These are phyloP conservation scores for Myrica gale DNA, from an alignment of 306 rosid genomes.

Conservation along the genomic window DNA sequence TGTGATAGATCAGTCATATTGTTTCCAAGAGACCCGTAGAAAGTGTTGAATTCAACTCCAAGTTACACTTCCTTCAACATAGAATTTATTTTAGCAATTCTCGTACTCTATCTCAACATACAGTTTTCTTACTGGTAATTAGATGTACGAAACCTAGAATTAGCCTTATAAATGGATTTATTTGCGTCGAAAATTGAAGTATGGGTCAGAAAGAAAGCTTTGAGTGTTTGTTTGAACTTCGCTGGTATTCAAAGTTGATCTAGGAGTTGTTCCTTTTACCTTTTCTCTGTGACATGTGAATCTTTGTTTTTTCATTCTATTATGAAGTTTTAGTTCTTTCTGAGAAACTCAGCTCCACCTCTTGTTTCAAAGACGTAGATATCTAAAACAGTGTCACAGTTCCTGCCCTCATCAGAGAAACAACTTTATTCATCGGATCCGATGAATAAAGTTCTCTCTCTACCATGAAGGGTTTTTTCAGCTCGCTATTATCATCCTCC, in stretches of 20 bases:
- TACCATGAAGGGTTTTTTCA: slow-evolving; percentile 40
- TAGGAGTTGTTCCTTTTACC: no score
- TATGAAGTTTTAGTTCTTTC: neutral
- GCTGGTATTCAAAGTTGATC: neutral
- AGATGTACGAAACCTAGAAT: neutral
- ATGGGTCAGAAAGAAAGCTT: slow-evolving; percentile 16
- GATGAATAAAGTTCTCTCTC: slow-evolving; percentile 31
- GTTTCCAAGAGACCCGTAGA: slow-evolving; percentile 16
- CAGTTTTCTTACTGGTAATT: neutral
- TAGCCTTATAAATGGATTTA: neutral
- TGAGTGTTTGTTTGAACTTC: slow-evolving; percentile 41
- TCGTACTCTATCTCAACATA: neutral
- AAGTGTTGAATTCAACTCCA: neutral
- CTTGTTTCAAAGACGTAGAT: slow-evolving; percentile 24
- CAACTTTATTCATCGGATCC: slow-evolving; percentile 32
- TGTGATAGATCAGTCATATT: slow-evolving; percentile 20
- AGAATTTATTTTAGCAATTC: neutral
- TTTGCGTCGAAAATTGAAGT: neutral
- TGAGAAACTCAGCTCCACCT: slow-evolving; percentile 28
- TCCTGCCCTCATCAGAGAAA: slow-evolving; percentile 24
- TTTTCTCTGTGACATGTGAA: no score
- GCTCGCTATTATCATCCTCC: slow-evolving; percentile 30
- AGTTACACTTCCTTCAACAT: neutral
- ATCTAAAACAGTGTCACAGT: slow-evolving; percentile 50
- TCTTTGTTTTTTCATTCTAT: no score